Evolutionary conservation across 140 eudicot species (phyloP).

Genomic region (Flaveria floridana): DNA sequence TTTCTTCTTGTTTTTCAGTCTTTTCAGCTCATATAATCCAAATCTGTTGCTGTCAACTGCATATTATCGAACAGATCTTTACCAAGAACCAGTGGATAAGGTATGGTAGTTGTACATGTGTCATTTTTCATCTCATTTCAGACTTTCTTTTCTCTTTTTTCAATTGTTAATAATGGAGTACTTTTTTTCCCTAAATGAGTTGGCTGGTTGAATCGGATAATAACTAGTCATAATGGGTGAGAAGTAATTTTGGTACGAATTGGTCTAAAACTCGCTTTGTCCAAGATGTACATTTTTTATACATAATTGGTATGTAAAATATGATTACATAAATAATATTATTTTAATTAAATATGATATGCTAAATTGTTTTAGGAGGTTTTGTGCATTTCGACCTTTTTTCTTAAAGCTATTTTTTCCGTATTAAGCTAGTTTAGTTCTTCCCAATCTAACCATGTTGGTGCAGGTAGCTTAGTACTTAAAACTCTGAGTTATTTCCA

Average conservation of each 20-base stretch:
- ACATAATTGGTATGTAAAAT: not conserved
- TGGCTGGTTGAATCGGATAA: not conserved
- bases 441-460: not conserved
- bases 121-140: not conserved
- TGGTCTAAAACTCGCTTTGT: not conserved
- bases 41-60: constrained; percentile 80
- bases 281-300: not conserved
- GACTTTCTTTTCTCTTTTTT: not conserved
- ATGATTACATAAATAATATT: not conserved
- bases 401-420: not conserved
- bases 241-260: not conserved
- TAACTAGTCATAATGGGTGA: not conserved
- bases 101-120: constrained; percentile 42
- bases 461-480: not conserved
- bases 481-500: not conserved
- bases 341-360: not conserved
- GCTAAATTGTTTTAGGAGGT: not conserved
- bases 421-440: not conserved
- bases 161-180: not conserved
- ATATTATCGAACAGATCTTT: constrained; percentile 82
- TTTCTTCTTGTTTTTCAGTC: constrained; percentile 53
- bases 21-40: constrained; percentile 80
- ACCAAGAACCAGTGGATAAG: constrained; percentile 67
- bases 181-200: not conserved
- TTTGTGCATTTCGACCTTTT: not conserved